Evolutionary conservation across 2,329 filamentous ascomycete genomes (phyloP).

Genomic region (Fusarium phyllophilum): DNA sequence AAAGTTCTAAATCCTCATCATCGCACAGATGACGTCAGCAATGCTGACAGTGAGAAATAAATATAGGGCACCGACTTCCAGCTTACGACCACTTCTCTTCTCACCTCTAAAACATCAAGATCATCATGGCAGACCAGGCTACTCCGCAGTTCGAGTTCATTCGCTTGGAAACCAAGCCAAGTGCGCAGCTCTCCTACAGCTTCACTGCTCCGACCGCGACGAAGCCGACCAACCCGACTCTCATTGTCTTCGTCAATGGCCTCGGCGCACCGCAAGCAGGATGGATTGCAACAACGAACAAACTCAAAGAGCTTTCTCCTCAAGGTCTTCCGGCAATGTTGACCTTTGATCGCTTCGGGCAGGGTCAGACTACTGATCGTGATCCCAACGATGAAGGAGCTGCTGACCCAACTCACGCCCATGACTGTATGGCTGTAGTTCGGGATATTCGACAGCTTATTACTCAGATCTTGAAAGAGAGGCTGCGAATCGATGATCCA

Average conservation of each 20-base stretch:
- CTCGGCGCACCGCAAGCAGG: conserved; percentile 31
- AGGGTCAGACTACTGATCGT: conserved; percentile 57
- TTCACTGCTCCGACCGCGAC: conserved; percentile 1
- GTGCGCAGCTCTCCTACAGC: conserved; percentile 25
- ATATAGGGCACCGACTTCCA: background rate
- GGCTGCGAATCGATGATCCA: background rate
- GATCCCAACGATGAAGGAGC: conserved; percentile 57
- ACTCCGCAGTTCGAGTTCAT: background rate
- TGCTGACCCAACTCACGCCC: conserved; percentile 53
- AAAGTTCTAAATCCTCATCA: too few species aligned
- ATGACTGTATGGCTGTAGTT: conserved; percentile 56
- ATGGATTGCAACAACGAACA: conserved; percentile 26
- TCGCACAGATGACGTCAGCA: too few species aligned
- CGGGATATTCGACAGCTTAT: conserved; percentile 33
- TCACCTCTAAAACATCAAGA: rapidly evolving
- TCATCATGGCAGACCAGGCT: background rate
- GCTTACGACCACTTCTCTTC: background rate
- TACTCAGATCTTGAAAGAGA: conserved; percentile 5
- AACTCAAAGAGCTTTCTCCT: background rate
- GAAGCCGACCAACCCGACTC: background rate
- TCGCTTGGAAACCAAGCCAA: conserved; percentile 32
- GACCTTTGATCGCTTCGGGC: conserved; percentile 68
- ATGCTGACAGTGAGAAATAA: background rate
- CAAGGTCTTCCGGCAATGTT: conserved; percentile 53
- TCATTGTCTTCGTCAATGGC: conserved; percentile 41